Conservation (phyloP, 441 rosid genomes). For the Rhodomyrtus psidioides region DNA sequence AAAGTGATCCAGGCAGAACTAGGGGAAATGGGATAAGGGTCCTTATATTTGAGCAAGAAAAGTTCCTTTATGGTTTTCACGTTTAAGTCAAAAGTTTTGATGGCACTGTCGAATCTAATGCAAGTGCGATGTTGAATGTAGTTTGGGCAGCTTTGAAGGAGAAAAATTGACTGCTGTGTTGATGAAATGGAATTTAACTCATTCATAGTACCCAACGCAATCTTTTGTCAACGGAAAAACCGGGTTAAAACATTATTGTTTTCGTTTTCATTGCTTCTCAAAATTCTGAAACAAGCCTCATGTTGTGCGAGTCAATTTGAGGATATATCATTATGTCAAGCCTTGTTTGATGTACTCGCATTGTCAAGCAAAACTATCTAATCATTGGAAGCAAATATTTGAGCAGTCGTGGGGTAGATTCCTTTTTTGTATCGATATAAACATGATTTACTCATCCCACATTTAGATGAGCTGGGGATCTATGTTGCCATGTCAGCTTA, state of each 20-base stretch:
- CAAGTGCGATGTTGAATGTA: background rate
- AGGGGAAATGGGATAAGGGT: background rate
- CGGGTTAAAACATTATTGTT: background rate
- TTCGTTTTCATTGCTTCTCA: background rate
- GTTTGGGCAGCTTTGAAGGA: background rate
- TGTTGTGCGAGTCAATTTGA: too few relatives aligned
- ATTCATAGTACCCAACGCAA: background rate
- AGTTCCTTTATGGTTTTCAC: background rate
- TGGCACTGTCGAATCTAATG: background rate
- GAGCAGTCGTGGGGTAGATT: background rate
- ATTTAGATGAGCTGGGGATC: background rate
- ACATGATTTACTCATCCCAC: background rate
- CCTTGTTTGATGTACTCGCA: background rate
- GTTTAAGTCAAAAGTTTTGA: background rate
- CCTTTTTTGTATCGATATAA: background rate
- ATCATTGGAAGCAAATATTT: background rate
- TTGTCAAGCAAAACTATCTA: background rate
- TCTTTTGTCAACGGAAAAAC: background rate
- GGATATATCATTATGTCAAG: background rate
- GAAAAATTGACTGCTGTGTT: background rate
- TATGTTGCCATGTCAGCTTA: background rate
- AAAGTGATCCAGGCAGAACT: background rate
- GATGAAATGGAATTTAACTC: background rate
- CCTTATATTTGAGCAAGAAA: background rate
- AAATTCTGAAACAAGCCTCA: too few relatives aligned